These are phyloP conservation scores for Pseudogymnoascus sp. DNA, from an alignment of 2,329 filamentous ascomycete species.

Conservation along the genomic window DNA sequence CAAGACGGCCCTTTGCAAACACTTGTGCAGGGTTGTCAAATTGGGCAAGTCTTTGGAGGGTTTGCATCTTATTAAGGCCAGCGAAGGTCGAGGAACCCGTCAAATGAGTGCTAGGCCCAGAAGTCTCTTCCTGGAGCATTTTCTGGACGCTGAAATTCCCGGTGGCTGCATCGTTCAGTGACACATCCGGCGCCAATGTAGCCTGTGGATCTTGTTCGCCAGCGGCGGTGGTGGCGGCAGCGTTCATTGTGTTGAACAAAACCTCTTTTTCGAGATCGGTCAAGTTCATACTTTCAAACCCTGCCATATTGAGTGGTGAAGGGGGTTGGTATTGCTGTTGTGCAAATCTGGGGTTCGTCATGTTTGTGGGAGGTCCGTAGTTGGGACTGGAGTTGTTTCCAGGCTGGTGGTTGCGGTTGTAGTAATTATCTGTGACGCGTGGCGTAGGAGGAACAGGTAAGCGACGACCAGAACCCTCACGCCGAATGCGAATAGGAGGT, in stretches of 20 bases:
- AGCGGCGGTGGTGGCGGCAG: too few species aligned
- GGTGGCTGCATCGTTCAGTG: background rate
- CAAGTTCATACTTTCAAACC: background rate
- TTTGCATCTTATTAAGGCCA: slow-evolving; percentile 27
- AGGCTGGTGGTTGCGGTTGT: background rate
- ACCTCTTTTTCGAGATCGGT: slow-evolving; percentile 10
- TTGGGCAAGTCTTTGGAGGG: slow-evolving; percentile 24
- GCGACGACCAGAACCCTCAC: slow-evolving; percentile 26
- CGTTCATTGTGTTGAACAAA: background rate
- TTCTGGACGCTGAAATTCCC: background rate
- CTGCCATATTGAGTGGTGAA: slow-evolving; percentile 15
- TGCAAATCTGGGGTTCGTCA: background rate
- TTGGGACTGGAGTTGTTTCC: background rate
- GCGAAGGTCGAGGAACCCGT: slow-evolving; percentile 11
- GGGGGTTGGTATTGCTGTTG: slow-evolving; percentile 9
- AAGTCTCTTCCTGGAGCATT: background rate
- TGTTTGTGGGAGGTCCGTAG: background rate
- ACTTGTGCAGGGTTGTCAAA: slow-evolving; percentile 25
- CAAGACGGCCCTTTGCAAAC: slow-evolving; percentile 19
- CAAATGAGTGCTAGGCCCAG: background rate
- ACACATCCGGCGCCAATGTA: background rate
- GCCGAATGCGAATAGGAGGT: slow-evolving; percentile 28
- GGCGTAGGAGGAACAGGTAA: background rate
- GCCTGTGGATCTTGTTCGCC: background rate
- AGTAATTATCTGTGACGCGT: slow-evolving; percentile 1